Evolutionary conservation across 2,329 filamentous ascomycete species (phyloP).

Genomic region (Aspergillus floridensis): DNA sequence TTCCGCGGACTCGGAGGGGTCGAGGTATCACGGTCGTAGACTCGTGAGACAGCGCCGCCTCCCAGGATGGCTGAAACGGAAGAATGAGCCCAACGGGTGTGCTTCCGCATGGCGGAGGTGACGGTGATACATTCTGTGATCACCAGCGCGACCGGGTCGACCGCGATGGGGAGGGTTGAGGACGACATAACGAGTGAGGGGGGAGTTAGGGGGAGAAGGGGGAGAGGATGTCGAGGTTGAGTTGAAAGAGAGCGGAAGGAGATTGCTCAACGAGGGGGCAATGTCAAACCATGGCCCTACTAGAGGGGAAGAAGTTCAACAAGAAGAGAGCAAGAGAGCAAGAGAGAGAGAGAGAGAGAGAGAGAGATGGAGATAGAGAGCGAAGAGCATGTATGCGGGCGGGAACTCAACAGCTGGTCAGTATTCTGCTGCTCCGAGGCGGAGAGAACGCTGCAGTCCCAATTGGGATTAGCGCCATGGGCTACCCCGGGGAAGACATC

Average conservation of each 20-base stretch:
- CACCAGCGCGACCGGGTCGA: slow-evolving; percentile 87
- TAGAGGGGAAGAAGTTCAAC: not conserved
- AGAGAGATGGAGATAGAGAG: not conserved
- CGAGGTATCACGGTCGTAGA: slow-evolving; percentile 44
- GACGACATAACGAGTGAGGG: slow-evolving; percentile 31
- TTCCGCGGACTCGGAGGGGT: slow-evolving; percentile 36
- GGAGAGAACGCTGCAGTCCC: slow-evolving; percentile 14
- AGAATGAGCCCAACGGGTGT: slow-evolving; percentile 92
- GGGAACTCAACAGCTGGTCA: slow-evolving; percentile 20
- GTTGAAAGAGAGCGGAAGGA: slow-evolving; percentile 12
- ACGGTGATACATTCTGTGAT: slow-evolving; percentile 99
- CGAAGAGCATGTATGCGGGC: not conserved
- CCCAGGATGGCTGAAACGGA: slow-evolving; percentile 95
- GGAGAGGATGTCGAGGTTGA: not conserved
- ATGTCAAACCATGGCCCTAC: slow-evolving; percentile 21
- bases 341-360: not conserved
- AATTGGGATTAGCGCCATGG: slow-evolving; percentile 12
- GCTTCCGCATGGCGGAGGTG: slow-evolving; percentile 96
- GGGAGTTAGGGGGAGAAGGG: slow-evolving; percentile 10
- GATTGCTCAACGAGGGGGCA: slow-evolving; percentile 15
- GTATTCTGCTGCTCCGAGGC: slow-evolving; percentile 13
- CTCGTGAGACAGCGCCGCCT: slow-evolving; percentile 55
- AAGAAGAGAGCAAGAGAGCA: not conserved
- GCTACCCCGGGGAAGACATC: not conserved
- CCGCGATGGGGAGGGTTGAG: slow-evolving; percentile 67